Evolutionary conservation across 2,329 filamentous ascomycete genomes (phyloP), one percentile per base, ranked within the genome.

Genomic region (Botryosphaeria dothidea): DNA sequence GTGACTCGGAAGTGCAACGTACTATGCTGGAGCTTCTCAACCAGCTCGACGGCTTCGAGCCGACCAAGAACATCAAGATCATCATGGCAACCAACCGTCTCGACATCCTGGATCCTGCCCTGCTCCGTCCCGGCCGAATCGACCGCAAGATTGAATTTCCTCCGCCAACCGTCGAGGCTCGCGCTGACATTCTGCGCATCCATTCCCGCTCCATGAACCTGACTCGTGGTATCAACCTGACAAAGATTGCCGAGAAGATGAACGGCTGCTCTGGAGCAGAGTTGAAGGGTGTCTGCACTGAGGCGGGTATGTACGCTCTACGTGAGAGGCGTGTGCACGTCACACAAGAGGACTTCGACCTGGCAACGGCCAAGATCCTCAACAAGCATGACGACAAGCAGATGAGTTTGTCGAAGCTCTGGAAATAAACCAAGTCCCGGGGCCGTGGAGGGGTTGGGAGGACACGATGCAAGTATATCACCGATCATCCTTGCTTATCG

Each of bases 301-400:
- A 99, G 80, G 93, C 95, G 2, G 95, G 95, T 73, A 99, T 99
- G 95, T 99, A 95, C 76, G 95, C 95, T 15, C 85, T 99, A 69
- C 89, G 95, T 71, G 95, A 99, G 83, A 86, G 95, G 76, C 89
- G 95, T 81, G 94, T 99, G 66, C 95, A 99, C 78, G 95, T 99
- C 70, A 99, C 95, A 41, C 95, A 99, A 79, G 95, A 99, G 81
- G 95, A 99, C 81, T 99, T 99, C 78, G 95, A 99, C 79, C 86
- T 99, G 68, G 95, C 95, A 36, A 99, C 95, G 6, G 95, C 95
- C 77, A 99, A 99, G 91, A 94, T 99, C 67, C 86, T 99, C 77
- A 98, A 99, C 88, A 98, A 97, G 86, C 95, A 98, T 78, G 95
- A 98, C 75, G 95, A 99, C 80, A 98, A 98, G 86, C 93, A 97